Conservation (phyloP, 1,284 basidiomycete species). For the Chalciporus sp. region DNA sequence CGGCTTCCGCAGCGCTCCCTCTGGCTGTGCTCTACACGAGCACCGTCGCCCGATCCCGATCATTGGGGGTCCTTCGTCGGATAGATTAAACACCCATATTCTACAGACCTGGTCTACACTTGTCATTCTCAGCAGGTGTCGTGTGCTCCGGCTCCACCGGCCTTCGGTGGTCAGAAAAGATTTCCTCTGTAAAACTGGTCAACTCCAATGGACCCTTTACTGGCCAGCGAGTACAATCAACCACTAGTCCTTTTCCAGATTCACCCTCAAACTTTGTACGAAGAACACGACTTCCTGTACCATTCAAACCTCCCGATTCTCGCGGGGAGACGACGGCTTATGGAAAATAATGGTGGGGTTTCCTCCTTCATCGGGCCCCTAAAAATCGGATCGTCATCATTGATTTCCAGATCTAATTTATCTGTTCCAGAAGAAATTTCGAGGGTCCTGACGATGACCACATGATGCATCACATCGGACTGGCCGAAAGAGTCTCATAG, state of each 20-base stretch:
- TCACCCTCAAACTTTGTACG: background rate
- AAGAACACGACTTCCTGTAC: background rate
- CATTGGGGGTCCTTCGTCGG: no score
- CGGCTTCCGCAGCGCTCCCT: no score
- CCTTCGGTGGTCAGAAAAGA: no score
- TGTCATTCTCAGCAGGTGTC: no score
- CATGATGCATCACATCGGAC: constrained; percentile 1
- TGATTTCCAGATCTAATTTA: background rate
- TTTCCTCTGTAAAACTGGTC: no score
- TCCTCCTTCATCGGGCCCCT: background rate
- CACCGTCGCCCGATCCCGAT: no score
- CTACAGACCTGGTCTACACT: no score
- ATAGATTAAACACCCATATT: no score
- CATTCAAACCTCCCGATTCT: background rate
- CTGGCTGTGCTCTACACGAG: no score
- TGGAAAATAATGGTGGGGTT: background rate
- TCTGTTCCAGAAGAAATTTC: background rate
- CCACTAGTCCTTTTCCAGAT: background rate
- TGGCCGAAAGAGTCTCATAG: background rate
- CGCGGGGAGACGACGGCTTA: background rate
- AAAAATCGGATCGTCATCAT: background rate
- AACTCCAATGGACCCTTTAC: no score
- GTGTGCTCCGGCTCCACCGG: no score
- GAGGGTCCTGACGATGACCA: background rate
- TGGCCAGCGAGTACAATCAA: no score